These are phyloP conservation scores for Sequoia sempervirens DNA, from an alignment of 75 land plant species.

Conservation along the genomic window DNA sequence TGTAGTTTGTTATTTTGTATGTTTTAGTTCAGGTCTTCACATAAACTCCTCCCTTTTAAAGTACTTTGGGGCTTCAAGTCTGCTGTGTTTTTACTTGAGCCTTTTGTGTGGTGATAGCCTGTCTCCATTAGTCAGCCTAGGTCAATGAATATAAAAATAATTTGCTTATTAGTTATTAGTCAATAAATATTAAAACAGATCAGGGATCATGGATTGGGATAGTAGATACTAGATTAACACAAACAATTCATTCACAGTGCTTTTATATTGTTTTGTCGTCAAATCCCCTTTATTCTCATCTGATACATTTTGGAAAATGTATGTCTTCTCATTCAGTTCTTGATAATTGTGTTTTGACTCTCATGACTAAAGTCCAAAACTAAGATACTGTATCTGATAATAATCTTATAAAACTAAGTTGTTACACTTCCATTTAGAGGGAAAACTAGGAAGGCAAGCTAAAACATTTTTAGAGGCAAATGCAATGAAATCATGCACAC, in stretches of 20 bases:
- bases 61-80: neutral
- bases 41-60: neutral
- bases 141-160: neutral
- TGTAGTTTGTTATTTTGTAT: too few species aligned
- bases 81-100: neutral
- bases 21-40: too few species aligned
- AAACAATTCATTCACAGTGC: too few species aligned
- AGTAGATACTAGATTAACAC: neutral
- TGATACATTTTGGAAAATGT: neutral
- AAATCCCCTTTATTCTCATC: neutral
- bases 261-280: neutral
- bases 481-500: too few species aligned
- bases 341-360: too few species aligned
- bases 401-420: too few species aligned
- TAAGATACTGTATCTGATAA: too few species aligned
- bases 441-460: too few species aligned
- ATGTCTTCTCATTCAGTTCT: neutral
- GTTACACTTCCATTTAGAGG: too few species aligned
- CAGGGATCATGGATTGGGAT: neutral
- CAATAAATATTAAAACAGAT: neutral
- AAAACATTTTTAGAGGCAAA: too few species aligned
- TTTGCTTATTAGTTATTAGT: neutral
- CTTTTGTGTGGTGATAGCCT: neutral
- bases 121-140: neutral
- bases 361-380: too few species aligned